Evolutionary conservation across 805 yeast genomes (phyloP).

Genomic region (Starmerella vaccinii): DNA sequence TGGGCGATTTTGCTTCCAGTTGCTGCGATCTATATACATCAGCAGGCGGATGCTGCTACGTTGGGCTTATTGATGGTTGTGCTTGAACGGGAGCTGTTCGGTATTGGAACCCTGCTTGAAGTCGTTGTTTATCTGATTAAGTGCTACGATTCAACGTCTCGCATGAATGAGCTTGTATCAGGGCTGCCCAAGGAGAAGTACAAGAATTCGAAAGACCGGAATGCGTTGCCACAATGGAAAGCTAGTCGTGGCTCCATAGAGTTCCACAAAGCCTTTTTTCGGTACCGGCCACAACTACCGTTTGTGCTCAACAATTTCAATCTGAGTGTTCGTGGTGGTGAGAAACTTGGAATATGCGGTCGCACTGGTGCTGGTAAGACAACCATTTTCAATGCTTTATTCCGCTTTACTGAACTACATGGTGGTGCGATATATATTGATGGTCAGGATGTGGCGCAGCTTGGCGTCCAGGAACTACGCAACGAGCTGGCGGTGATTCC

Average conservation of each 20-base stretch:
- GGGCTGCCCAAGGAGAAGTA: slow-evolving; percentile 35
- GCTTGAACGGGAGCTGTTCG: neutral
- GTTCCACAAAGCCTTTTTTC: slow-evolving; percentile 47
- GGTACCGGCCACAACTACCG: slow-evolving; percentile 58
- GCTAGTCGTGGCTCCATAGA: too few species aligned
- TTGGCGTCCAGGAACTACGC: slow-evolving; percentile 62
- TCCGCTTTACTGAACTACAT: slow-evolving; percentile 52
- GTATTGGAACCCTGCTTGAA: slow-evolving; percentile 38
- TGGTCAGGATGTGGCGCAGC: slow-evolving; percentile 50
- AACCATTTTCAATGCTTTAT: slow-evolving; percentile 61
- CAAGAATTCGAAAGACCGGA: neutral
- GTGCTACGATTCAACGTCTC: neutral
- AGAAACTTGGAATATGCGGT: slow-evolving; percentile 78
- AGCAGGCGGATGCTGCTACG: neutral
- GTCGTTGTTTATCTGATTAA: too few species aligned
- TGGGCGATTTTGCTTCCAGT: neutral
- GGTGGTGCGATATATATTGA: slow-evolving; percentile 52
- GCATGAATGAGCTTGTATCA: neutral
- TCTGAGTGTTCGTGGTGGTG: slow-evolving; percentile 43
- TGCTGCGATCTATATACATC: neutral
- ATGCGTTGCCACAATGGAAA: neutral
- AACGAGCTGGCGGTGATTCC: slow-evolving; percentile 74
- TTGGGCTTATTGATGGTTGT: neutral
- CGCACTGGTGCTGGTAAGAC: slow-evolving; percentile 87
- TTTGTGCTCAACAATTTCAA: slow-evolving; percentile 49